A percentile compares a stretch with the other conserved stretches of the same genome.
phyloP scores from a whole-genome alignment of 225 moss, liverwort and hornwort genomes.

The Pseudoscleropodium purum region DNA sequence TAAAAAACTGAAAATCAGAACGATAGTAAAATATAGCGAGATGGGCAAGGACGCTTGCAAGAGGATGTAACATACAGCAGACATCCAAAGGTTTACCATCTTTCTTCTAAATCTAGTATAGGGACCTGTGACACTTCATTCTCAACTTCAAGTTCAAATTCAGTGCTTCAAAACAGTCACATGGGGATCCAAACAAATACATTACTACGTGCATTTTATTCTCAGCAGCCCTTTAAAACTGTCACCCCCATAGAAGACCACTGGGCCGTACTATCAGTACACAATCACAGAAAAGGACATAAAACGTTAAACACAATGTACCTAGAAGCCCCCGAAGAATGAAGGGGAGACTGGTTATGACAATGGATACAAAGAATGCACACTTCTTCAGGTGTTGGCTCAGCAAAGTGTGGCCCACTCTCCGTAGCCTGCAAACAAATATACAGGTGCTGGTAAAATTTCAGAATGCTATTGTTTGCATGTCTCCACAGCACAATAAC shows the following conservation, averaged over 20 bases:
- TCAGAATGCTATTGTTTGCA: neutral
- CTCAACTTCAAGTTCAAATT: neutral
- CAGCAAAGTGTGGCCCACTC: conserved; percentile 84
- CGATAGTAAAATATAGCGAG: neutral
- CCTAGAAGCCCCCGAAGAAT: conserved; percentile 37
- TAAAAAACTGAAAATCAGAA: conserved; percentile 3
- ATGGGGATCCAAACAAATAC: neutral
- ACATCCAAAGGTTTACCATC: neutral
- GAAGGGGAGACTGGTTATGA: conserved; percentile 25
- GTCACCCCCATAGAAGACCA: neutral
- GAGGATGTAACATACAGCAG: neutral
- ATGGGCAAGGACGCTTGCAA: neutral
- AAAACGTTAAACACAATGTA: neutral
- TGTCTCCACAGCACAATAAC: neutral
- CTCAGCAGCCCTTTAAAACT: neutral
- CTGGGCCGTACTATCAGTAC: neutral
- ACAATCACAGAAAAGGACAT: neutral
- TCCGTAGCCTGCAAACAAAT: conserved; percentile 54
- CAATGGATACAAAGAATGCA: conserved; percentile 28
- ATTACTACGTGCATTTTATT: neutral
- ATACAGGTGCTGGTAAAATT: neutral
- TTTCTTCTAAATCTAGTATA: neutral
- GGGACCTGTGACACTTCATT: neutral
- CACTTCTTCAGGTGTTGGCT: conserved; percentile 64
- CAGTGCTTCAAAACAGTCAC: neutral